These are phyloP conservation scores for Wickerhamiella sergipiensis DNA, from an alignment of 805 yeast species.

Conservation along the genomic window DNA sequence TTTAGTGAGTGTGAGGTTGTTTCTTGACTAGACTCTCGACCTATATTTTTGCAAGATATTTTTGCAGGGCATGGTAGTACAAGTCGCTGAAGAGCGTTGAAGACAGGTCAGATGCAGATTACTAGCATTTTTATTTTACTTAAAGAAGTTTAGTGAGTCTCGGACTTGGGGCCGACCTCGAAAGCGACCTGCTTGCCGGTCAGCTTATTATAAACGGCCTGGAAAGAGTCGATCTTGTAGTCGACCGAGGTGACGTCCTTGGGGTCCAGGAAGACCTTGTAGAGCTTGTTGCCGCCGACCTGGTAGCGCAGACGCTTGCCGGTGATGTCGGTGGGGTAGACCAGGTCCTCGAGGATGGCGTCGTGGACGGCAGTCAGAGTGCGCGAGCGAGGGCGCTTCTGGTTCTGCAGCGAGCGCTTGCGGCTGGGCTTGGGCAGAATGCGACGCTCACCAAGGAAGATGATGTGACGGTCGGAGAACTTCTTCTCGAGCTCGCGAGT, in stretches of 20 bases:
- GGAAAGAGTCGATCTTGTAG: slow-evolving; percentile 98
- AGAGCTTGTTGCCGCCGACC: slow-evolving; percentile 97
- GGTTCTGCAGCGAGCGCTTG: slow-evolving; percentile 68
- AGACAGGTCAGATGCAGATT: neutral
- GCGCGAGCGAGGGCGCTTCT: slow-evolving; percentile 99
- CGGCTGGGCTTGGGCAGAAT: slow-evolving; percentile 98
- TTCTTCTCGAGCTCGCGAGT: slow-evolving; percentile 99
- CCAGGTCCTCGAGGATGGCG: slow-evolving; percentile 96
- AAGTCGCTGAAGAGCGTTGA: too few species aligned
- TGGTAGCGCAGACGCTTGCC: slow-evolving; percentile 99
- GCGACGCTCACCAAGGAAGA: slow-evolving; percentile 98
- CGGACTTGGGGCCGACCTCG: slow-evolving; percentile 43
- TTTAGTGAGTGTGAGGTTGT: too few species aligned
- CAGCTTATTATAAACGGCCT: slow-evolving; percentile 93
- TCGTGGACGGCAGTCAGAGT: slow-evolving; percentile 98
- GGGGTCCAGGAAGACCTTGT: slow-evolving; percentile 93
- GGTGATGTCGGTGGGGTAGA: slow-evolving; percentile 97
- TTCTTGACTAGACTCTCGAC: too few species aligned
- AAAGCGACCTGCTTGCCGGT: slow-evolving; percentile 99
- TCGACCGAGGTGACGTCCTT: slow-evolving; percentile 95
- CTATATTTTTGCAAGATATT: too few species aligned
- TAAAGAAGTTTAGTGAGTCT: slow-evolving; percentile 12
- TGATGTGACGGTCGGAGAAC: slow-evolving; percentile 99
- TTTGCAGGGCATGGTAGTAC: too few species aligned
- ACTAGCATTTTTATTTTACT: neutral